These are phyloP conservation scores for Fistulifera solaris DNA, from an alignment of 108 stramenopile genomes.

Conservation along the genomic window DNA sequence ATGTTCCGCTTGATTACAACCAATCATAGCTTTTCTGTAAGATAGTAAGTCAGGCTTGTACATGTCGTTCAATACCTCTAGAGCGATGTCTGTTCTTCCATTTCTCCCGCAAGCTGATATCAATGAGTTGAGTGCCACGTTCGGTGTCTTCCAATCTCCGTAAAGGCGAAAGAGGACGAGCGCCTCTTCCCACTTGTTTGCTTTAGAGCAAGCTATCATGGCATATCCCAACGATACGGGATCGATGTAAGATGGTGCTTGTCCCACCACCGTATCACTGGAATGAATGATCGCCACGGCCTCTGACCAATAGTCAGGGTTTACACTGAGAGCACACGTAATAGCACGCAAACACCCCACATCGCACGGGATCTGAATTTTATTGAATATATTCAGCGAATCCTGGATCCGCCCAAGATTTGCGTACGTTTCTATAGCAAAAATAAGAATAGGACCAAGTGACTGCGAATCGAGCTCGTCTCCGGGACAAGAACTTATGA, in stretches of 20 bases:
- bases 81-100: slow-evolving; percentile 50
- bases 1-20: slow-evolving; percentile 71
- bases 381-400: slow-evolving; percentile 28
- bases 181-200: slow-evolving; percentile 47
- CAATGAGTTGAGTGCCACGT: slow-evolving; percentile 44
- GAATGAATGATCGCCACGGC: slow-evolving; percentile 45
- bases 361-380: slow-evolving; percentile 38
- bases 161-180: slow-evolving; percentile 53
- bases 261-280: slow-evolving; percentile 37
- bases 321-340: slow-evolving; percentile 31
- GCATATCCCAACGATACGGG: slow-evolving; percentile 37
- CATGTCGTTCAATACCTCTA: slow-evolving; percentile 52
- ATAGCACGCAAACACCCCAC: slow-evolving; percentile 53
- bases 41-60: slow-evolving; percentile 30
- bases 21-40: slow-evolving; percentile 59
- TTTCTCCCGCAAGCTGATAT: slow-evolving; percentile 54
- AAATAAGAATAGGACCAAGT: slow-evolving; percentile 40
- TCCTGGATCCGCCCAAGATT: slow-evolving; percentile 24
- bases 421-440: slow-evolving; percentile 38
- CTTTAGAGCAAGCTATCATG: slow-evolving; percentile 32
- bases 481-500: slow-evolving; percentile 10
- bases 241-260: slow-evolving; percentile 40
- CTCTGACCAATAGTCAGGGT: slow-evolving; percentile 38
- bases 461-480: slow-evolving; percentile 10
- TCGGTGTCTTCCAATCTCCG: slow-evolving; percentile 16